Evolutionary conservation across 1,284 basidiomycete species (phyloP), one percentile per base, ranked within the genome.

Genomic region (Ceratobasidium sp.): DNA sequence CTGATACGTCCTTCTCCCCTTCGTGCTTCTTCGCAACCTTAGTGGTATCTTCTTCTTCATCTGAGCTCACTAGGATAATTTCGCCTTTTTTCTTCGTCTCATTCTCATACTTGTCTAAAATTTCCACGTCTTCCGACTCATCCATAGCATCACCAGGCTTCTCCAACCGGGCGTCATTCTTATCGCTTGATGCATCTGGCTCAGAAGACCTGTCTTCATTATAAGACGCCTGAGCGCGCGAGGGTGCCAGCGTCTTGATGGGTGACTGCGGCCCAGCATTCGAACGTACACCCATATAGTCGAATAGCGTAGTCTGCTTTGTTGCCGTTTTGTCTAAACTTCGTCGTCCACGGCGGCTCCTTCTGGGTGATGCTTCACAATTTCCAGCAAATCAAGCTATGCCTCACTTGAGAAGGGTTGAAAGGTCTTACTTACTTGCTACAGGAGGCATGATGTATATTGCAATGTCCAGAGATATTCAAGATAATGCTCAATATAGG

Each of bases 171-270:
- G 46, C 26, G 41, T 60, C 58, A 30, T 60, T 60, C 8, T 30
- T 23, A 45, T 60, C 58, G 26, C 30, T 55, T 23, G 58, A 60
- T 41, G 26, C 58, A 41, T 60, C 58, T 30, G 57, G 21, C 2
- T 45, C 58, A 18, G 58, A 60, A 21, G 39, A 60, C 12, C 46
- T 36, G 41, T 14, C 36, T 10, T n/a, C 18, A 30, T 60, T 9
- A 16, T 36, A 41, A 12, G 34, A 41, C 21, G 39, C 30, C 39
- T 59, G 41, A 5, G 14, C 36, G n/a, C n/a, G n/a, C n/a, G n/a
- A n/a, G 5, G 36, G 36, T 39, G 5, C 6, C 36, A 14, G n/a
- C n/a, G n/a, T n/a, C n/a, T n/a, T n/a, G 34, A 23, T 41, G 8
- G 58, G 58, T 2, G 58, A 60, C 16, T 21, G 28, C 45, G 41